A percentile compares a stretch with the other conserved stretches of the same genome.
These are phyloP conservation scores for Pichia sp. DNA, from an alignment of 1,139 yeast genomes.

Conservation along the genomic window DNA sequence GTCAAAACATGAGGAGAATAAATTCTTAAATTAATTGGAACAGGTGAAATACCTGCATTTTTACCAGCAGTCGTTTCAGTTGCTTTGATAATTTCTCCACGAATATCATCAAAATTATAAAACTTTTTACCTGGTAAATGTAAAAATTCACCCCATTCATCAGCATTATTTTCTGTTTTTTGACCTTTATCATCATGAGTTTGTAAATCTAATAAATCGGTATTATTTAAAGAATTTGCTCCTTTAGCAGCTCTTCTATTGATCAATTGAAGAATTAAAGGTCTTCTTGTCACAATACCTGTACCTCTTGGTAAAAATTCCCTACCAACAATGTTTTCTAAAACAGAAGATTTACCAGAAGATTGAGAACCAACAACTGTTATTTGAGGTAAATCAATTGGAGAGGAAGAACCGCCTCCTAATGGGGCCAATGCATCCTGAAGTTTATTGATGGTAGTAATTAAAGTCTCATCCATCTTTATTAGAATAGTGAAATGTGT, in stretches of 20 bases:
- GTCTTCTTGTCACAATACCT: slow-evolving; percentile 91
- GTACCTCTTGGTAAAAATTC: slow-evolving; percentile 93
- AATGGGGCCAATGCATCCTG: slow-evolving; percentile 93
- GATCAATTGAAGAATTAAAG: slow-evolving; percentile 63
- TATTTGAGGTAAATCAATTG: slow-evolving; percentile 90
- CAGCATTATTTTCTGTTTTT: slow-evolving; percentile 66
- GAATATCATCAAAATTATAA: slow-evolving; percentile 83
- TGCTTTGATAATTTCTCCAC: slow-evolving; percentile 85
- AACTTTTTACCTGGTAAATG: slow-evolving; percentile 88
- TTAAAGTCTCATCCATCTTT: slow-evolving; percentile 81
- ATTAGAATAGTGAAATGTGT: no score
- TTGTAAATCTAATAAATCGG: slow-evolving; percentile 35
- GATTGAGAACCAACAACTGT: slow-evolving; percentile 97
- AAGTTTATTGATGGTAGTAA: slow-evolving; percentile 83
- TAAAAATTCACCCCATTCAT: slow-evolving; percentile 97
- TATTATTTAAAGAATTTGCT: slow-evolving; percentile 19
- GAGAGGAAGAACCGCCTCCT: slow-evolving; percentile 79
- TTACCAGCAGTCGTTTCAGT: slow-evolving; percentile 93
- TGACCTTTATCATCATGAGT: slow-evolving; percentile 38
- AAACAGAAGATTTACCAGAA: slow-evolving; percentile 84
- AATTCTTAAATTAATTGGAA: slow-evolving; percentile 88
- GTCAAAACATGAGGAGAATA: slow-evolving; percentile 95
- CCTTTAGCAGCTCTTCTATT: slow-evolving; percentile 48
- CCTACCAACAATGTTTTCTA: slow-evolving; percentile 88
- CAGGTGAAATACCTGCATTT: slow-evolving; percentile 85